phyloP scores from a whole-genome alignment of 345 rosid species.

The Trapa bicornis region DNA sequence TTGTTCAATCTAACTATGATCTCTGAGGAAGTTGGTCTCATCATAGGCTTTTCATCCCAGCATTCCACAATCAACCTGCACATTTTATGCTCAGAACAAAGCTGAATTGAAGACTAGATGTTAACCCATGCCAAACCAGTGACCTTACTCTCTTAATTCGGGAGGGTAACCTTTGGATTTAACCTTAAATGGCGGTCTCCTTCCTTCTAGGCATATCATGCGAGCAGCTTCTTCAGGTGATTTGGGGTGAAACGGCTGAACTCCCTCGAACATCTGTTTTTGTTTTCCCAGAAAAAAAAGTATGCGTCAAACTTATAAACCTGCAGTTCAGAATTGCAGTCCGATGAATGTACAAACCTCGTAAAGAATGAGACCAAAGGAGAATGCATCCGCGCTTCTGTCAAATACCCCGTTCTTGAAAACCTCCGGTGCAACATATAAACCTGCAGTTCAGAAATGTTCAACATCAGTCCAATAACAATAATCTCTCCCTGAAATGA shows the following conservation, averaged over 20 bases:
- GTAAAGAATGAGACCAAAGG: constrained; percentile 67
- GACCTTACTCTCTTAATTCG: constrained; percentile 67
- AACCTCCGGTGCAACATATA: constrained; percentile 74
- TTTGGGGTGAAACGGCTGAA: constrained; percentile 60
- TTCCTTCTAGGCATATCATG: constrained; percentile 55
- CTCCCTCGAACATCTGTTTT: constrained; percentile 81
- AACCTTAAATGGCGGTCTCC: constrained; percentile 54
- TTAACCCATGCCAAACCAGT: neutral
- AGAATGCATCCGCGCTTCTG: constrained; percentile 69
- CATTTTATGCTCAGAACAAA: neutral
- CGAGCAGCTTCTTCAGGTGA: constrained; percentile 52
- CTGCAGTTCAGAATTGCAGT: neutral
- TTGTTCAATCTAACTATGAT: constrained; percentile 57
- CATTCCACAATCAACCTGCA: constrained; percentile 77
- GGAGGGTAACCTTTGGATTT: constrained; percentile 65
- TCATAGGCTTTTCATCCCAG: constrained; percentile 44
- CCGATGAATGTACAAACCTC: constrained; percentile 45
- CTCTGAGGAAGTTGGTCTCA: constrained; percentile 60
- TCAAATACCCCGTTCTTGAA: constrained; percentile 51
- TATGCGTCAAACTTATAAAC: neutral
- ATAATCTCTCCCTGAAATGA: neutral
- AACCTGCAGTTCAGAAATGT: constrained; percentile 26
- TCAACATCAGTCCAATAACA: constrained; percentile 2
- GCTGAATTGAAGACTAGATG: too few relatives aligned
- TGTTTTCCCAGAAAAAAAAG: neutral